phyloP scores from a whole-genome alignment of 768 basidiomycete genomes.

The Boletus subcaerulescens region DNA sequence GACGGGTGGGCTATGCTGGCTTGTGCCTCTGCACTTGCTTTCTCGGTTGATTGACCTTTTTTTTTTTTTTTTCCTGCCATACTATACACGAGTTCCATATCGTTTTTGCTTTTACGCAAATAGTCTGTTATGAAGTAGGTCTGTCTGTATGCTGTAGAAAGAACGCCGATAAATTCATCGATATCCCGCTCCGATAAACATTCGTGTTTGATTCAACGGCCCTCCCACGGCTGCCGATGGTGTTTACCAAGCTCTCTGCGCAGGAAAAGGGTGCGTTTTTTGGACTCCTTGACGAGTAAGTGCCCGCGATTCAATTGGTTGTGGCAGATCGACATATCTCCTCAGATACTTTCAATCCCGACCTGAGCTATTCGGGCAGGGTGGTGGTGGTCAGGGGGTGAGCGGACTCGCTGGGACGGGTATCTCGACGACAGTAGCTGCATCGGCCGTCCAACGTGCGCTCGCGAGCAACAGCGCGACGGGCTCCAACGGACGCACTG shows the following conservation, averaged over 20 bases:
- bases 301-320: not conserved
- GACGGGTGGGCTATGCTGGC: conserved; percentile 7
- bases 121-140: conserved; percentile 26
- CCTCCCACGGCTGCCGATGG: conserved; percentile 43
- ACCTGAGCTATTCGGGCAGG: conserved; percentile 55
- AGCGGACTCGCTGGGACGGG: conserved; percentile 17
- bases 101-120: conserved; percentile 19
- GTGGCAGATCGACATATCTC: not conserved
- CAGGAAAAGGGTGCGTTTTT: conserved; percentile 84
- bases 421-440: conserved; percentile 29
- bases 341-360: conserved; percentile 73
- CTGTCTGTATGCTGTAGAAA: conserved; percentile 34
- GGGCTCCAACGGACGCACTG: conserved; percentile 16
- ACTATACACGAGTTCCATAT: conserved; percentile 19
- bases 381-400: conserved; percentile 15
- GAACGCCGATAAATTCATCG: conserved; percentile 8
- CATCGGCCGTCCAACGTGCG: conserved; percentile 45
- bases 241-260: conserved; percentile 61
- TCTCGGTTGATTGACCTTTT: conserved; percentile 2
- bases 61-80: conserved; percentile 4
- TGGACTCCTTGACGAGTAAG: conserved; percentile 73
- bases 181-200: conserved; percentile 3
- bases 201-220: not conserved
- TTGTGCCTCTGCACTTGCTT: not conserved
- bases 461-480: conserved; percentile 37